Base-by-base conservation (phyloP, 306 rosid species). In the Echinosophora koreensis region DNA sequence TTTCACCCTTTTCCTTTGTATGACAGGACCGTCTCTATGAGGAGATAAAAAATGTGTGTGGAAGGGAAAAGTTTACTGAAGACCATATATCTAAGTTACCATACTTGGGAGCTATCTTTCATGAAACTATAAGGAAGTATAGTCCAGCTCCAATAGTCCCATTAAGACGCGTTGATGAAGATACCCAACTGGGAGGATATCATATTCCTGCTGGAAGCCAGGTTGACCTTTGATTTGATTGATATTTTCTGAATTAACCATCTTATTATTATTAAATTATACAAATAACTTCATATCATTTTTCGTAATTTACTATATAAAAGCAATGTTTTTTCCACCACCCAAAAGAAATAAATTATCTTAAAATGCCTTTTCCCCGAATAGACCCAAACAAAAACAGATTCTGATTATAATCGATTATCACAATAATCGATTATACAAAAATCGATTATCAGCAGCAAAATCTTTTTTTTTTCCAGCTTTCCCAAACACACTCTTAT, bases 141-240 rank as follows among this genome's bases (percentile, higher is more conserved):
- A 91, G 90, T 80, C 97, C 98, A 3, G 94, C 56, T 61, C 96
- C 99, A 0, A 32, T 92, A 8, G 77, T 96, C 30, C 98, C 99
- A 4, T 61, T 88, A 28, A 87, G 99, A 70, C 84, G 80, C 58
- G 93, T 67, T 17, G 89, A 96, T 4, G 98, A 92, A 87, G 97
- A 92, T 71, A 91, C 98, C 13, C 76, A 92, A 52, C 17, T 92
- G 35, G 98, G 94, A 27, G 99, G 98, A 37, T 91, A 82, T 80
- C 85, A 86, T 44, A 66, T 96, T 85, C 96, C 97, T 37, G 92
- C 97, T 5, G 96, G 97, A 71, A 89, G 89, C 59, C 88, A 95
- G 98, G 98, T 89, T 11, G 6, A 3, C 30, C 34, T 34, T 39
- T 22, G 5, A 47, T 34, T 39, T 22, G 6, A 47, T 18, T 39